Evolutionary conservation across 257 asterid species (phyloP).

Genomic region (Ehretia macrophylla): DNA sequence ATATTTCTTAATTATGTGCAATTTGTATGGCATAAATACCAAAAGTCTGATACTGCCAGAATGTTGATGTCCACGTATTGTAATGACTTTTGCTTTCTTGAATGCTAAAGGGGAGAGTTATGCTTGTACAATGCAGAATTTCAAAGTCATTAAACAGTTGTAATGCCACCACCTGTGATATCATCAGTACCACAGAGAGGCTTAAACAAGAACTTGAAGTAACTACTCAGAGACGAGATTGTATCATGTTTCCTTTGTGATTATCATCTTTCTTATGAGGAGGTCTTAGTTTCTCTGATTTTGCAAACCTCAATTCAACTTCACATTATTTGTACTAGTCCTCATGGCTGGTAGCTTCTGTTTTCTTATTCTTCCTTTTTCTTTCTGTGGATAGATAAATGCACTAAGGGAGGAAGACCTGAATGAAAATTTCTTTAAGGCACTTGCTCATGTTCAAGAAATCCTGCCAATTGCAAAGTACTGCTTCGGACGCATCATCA

Average conservation of each 20-base stretch:
- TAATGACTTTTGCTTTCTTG: too few relatives aligned
- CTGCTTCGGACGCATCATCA: constrained; percentile 97
- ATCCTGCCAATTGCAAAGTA: constrained; percentile 94
- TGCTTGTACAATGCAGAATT: constrained; percentile 54
- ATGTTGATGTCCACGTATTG: too few relatives aligned
- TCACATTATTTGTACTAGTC: neutral
- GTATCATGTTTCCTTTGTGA: constrained; percentile 94
- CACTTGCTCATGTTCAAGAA: constrained; percentile 98
- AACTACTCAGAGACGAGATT: constrained; percentile 91
- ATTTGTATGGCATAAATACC: too few relatives aligned
- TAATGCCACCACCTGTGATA: constrained; percentile 91
- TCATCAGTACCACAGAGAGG: constrained; percentile 93
- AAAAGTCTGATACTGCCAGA: too few relatives aligned
- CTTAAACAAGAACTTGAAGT: constrained; percentile 93
- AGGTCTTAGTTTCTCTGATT: constrained; percentile 41
- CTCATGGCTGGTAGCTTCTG: constrained; percentile 12
- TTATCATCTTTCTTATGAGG: constrained; percentile 93
- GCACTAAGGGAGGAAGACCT: constrained; percentile 91
- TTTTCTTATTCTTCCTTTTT: too few relatives aligned
- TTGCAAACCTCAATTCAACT: neutral
- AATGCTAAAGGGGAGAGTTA: too few relatives aligned
- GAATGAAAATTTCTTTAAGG: constrained; percentile 80
- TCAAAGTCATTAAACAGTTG: constrained; percentile 82
- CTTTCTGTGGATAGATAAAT: too few relatives aligned
- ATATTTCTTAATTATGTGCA: too few relatives aligned